Percentiles rank a stretch among this genome's conserved stretches.
These are phyloP conservation scores for Clonostachys rosea DNA, from an alignment of 2,329 filamentous ascomycete species.

Conservation along the genomic window DNA sequence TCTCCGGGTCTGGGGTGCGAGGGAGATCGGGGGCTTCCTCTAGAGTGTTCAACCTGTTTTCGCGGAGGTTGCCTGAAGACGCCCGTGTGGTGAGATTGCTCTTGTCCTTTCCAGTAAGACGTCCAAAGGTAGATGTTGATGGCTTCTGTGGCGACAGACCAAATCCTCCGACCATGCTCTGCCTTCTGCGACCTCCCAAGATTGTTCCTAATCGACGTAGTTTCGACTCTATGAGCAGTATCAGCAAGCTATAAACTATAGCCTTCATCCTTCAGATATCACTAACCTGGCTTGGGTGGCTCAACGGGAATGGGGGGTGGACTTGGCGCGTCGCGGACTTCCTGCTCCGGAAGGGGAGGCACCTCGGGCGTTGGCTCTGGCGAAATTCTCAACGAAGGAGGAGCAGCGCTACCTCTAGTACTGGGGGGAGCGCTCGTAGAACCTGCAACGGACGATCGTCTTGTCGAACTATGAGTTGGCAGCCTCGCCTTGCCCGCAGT, in stretches of 20 bases:
- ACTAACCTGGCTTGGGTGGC: constrained; percentile 27
- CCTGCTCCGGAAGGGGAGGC: not conserved
- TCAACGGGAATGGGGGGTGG: constrained; percentile 7
- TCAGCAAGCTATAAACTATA: constrained; percentile 10
- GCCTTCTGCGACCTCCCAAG: constrained; percentile 55
- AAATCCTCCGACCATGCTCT: constrained; percentile 62
- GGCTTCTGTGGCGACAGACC: constrained; percentile 52
- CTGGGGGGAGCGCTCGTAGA: constrained; percentile 15
- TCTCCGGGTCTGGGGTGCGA: constrained; percentile 15
- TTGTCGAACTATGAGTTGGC: constrained; percentile 29
- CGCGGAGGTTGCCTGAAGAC: constrained; percentile 55
- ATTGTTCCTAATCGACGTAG: constrained; percentile 65
- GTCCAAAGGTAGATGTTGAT: constrained; percentile 47
- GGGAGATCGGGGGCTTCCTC: constrained; percentile 48
- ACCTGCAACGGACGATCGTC: constrained; percentile 30
- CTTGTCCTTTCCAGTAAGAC: constrained; percentile 59
- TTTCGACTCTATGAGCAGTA: constrained; percentile 41
- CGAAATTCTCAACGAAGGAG: not conserved
- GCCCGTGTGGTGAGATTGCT: constrained; percentile 46
- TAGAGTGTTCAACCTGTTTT: constrained; percentile 51
- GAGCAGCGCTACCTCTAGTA: constrained; percentile 8
- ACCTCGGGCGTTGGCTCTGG: not conserved
- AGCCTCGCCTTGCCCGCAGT: constrained; percentile 30
- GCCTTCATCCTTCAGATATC: not conserved
- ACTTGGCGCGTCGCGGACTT: not conserved